Conservation (phyloP, 2,329 filamentous ascomycete genomes). For the Periconia sp. region DNA sequence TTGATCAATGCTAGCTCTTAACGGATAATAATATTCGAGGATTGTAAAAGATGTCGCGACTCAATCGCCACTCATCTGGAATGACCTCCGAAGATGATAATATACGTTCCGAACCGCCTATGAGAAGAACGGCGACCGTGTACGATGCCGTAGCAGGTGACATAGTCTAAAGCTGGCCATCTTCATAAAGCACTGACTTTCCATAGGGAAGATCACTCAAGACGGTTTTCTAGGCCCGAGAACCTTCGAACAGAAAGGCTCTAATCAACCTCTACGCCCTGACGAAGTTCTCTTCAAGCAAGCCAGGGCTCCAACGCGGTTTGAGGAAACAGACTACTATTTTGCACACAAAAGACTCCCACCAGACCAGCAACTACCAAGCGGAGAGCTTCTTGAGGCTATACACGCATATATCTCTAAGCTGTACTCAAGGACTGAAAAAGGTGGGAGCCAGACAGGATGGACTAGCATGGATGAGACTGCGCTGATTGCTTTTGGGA, state of each 20-base stretch:
- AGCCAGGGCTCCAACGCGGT: slow-evolving; percentile 68
- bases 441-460: slow-evolving; percentile 34
- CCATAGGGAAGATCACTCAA: slow-evolving; percentile 53
- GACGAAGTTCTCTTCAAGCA: slow-evolving; percentile 75
- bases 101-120: slow-evolving; percentile 7
- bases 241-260: slow-evolving; percentile 33
- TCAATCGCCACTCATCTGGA: no score
- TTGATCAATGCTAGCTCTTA: neutral
- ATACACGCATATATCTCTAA: slow-evolving; percentile 72
- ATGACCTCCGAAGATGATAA: slow-evolving; percentile 19
- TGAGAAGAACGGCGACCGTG: slow-evolving; percentile 59
- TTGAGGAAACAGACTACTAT: slow-evolving; percentile 75
- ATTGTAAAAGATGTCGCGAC: no score
- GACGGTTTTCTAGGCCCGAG: slow-evolving; percentile 51
- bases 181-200: slow-evolving; percentile 1
- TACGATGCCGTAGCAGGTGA: slow-evolving; percentile 77
- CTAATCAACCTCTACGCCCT: slow-evolving; percentile 60
- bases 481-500: slow-evolving; percentile 75
- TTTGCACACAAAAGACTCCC: slow-evolving; percentile 66
- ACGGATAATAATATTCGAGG: no score
- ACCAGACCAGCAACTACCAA: slow-evolving; percentile 62
- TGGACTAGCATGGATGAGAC: slow-evolving; percentile 77
- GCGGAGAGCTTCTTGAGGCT: slow-evolving; percentile 72
- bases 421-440: slow-evolving; percentile 60
- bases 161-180: no score